Evolutionary conservation across 2,329 filamentous ascomycete genomes (phyloP), one percentile per base, ranked within the genome.

Genomic region (Arthrobotrys pseudoclavata): DNA sequence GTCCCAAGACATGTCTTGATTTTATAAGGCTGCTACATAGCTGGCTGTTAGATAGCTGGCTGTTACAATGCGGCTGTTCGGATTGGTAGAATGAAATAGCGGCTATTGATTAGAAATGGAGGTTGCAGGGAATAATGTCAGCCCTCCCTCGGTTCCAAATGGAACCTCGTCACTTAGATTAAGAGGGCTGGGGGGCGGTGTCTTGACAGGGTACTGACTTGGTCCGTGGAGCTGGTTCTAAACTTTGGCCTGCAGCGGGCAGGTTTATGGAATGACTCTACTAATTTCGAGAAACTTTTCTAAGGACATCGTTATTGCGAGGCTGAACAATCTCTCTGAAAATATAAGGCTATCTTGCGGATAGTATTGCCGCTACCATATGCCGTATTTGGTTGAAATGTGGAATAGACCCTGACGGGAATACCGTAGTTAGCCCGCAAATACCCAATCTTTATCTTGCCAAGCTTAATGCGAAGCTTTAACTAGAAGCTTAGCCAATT

Each of bases 1-100:
- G 7, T 57, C 29, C 55, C 55, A 60, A 60, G 31, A 26, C 55
- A 42, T 60, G 55, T 60, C 55, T 60, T 24, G 9, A 40, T 3
- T n/a, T 10, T n/a, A 42, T 57, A 57, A 22, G 52, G 52, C 52
- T 57, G 55, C 55, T 60, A 20, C 26, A 4, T 52, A 10, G 52
- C 52, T 57, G 22, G 52, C 52, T 57, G 52, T 12, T 50, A 20
- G 52, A 4, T 52, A 10, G 52, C 52, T 57, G 22, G 52, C 52
- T 57, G 52, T 12, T 50, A 45, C 42, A 45, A 20, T 34, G 29
- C 31, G 4, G 34, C 31, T 37, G 31, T 42, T n/a, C 12, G 18
- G 55, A 60, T 60, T 42, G 55, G 55, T 18, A 26, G 31, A 60
- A 18, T 42, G 34, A 10, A 18, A 60, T 24, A 12, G 20, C 34